These are phyloP conservation scores for Tulasnella sp. DNA, from an alignment of 768 basidiomycete genomes.

Conservation along the genomic window DNA sequence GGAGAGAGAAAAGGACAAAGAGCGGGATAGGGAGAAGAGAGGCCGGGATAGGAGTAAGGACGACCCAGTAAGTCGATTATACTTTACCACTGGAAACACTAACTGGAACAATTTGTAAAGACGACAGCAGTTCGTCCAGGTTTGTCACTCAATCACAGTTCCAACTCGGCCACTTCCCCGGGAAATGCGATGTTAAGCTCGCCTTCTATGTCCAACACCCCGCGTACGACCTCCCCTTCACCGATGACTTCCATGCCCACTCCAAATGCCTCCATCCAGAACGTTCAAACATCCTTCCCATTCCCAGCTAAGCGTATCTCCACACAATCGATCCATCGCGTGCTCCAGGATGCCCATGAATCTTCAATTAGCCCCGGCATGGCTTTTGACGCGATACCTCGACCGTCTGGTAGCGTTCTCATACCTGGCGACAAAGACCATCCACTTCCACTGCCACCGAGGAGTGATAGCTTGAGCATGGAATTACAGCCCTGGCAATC, in stretches of 20 bases:
- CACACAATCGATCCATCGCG: conserved; percentile 9
- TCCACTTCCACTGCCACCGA: background rate
- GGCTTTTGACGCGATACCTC: no score
- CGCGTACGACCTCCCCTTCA: background rate
- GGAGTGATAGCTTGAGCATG: background rate
- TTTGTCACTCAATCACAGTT: background rate
- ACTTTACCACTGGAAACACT: no score
- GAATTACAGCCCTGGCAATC: no score
- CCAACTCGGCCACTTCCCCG: background rate
- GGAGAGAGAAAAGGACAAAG: conserved; percentile 13
- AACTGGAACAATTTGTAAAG: background rate
- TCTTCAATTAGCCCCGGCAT: no score
- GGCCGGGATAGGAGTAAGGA: background rate
- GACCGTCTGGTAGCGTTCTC: no score
- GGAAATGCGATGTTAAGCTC: background rate
- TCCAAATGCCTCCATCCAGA: conserved; percentile 1
- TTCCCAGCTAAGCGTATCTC: conserved; percentile 8
- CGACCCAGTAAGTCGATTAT: conserved; percentile 7
- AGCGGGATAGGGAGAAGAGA: conserved; percentile 6
- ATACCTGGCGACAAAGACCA: no score
- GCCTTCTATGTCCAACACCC: background rate
- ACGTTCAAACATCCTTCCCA: conserved; percentile 10
- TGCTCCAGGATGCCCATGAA: background rate
- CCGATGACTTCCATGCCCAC: background rate
- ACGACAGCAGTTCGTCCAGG: conserved; percentile 1